Evolutionary conservation across 1,284 basidiomycete genomes (phyloP).

Genomic region (Malassezia cuniculi): DNA sequence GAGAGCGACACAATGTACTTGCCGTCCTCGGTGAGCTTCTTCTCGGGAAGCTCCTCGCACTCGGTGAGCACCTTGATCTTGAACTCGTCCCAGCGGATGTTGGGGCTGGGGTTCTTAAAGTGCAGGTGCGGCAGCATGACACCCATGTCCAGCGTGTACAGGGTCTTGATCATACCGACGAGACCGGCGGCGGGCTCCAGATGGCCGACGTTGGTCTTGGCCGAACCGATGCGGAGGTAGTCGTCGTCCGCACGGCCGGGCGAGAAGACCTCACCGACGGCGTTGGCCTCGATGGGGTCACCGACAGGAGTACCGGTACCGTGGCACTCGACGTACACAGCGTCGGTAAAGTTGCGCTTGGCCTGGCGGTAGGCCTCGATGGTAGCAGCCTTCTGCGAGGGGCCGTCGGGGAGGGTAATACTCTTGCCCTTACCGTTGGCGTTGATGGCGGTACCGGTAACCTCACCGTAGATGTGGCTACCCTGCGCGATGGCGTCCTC

Average conservation of each 20-base stretch:
- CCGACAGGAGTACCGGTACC: conserved; percentile 20
- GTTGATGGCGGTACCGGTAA: conserved; percentile 15
- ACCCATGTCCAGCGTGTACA: conserved; percentile 11
- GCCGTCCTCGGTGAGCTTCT: conserved; percentile 14
- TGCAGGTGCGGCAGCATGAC: conserved; percentile 12
- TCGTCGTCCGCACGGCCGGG: conserved; percentile 6
- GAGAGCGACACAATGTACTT: conserved; percentile 13
- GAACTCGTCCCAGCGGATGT: conserved; percentile 15
- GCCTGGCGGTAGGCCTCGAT: conserved; percentile 10
- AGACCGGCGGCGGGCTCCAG: conserved; percentile 16
- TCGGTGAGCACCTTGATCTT: conserved; percentile 12
- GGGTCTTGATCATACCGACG: conserved; percentile 16
- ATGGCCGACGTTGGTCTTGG: conserved; percentile 21
- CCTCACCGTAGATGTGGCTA: conserved; percentile 16
- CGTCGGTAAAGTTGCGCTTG: conserved; percentile 6
- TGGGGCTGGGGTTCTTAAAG: conserved; percentile 10
- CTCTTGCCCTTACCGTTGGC: conserved; percentile 14
- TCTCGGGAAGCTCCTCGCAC: conserved; percentile 7
- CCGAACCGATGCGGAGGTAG: conserved; percentile 16
- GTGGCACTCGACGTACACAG: conserved; percentile 15
- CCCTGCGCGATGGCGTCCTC: conserved; percentile 9
- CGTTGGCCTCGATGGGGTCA: conserved; percentile 18
- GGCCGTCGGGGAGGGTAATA: conserved; percentile 14
- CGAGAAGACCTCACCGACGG: conserved; percentile 13
- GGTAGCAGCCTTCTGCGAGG: conserved; percentile 7